A percentile compares a stretch with the other conserved stretches of the same genome.
Conservation (phyloP, 805 yeast species). For the Pichia manshurica region DNA sequence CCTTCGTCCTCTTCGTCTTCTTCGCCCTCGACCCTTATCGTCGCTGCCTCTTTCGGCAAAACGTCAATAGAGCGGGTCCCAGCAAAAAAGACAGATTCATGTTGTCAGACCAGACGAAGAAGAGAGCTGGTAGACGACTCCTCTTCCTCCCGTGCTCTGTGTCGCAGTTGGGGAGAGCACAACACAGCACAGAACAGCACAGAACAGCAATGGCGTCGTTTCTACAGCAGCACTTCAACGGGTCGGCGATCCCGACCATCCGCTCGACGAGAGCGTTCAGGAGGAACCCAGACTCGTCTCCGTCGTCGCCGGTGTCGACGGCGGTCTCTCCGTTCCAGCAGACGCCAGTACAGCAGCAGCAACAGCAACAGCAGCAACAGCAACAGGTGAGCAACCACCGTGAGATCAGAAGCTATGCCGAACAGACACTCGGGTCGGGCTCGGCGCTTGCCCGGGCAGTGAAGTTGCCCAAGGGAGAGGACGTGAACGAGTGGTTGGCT, state of each 20-base stretch:
- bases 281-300: slow-evolving; percentile 25
- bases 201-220: slow-evolving; percentile 23
- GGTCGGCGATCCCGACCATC: slow-evolving; percentile 31
- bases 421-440: slow-evolving; percentile 90
- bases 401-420: slow-evolving; percentile 84
- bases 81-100: neutral
- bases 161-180: no score
- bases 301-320: slow-evolving; percentile 21
- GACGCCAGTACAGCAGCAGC: slow-evolving; percentile 15
- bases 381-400: slow-evolving; percentile 40
- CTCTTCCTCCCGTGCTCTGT: neutral
- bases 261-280: slow-evolving; percentile 31
- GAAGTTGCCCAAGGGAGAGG: slow-evolving; percentile 88
- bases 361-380: slow-evolving; percentile 14
- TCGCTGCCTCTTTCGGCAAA: neutral
- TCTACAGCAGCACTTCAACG: slow-evolving; percentile 27
- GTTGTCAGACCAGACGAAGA: neutral
- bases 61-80: slow-evolving; percentile 1
- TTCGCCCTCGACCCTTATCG: neutral
- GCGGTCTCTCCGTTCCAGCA: slow-evolving; percentile 6
- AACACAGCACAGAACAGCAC: no score
- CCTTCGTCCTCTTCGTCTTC: neutral
- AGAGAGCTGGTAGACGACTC: neutral
- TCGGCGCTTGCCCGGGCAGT: slow-evolving; percentile 90
- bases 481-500: slow-evolving; percentile 89